phyloP scores from a whole-genome alignment of 2,329 filamentous ascomycete species.

The Claviceps sp. region DNA sequence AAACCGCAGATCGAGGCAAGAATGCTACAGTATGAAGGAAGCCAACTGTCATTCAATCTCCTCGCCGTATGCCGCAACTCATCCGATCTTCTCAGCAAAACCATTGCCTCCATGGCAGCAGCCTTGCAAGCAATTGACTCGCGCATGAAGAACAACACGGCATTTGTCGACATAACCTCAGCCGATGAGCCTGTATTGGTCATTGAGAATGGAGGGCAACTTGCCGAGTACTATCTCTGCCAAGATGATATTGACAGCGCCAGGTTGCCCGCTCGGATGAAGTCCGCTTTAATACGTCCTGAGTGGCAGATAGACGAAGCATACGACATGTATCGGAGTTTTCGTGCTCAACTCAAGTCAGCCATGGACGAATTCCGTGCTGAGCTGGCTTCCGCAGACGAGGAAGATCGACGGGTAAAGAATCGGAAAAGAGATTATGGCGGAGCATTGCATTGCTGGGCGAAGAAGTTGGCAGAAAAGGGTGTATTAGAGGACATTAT shows the following conservation, averaged over 20 bases:
- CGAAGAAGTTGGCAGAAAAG: slow-evolving; percentile 55
- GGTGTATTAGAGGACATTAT: slow-evolving; percentile 38
- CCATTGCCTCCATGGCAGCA: slow-evolving; percentile 30
- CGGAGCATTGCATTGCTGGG: slow-evolving; percentile 54
- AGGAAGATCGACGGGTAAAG: slow-evolving; percentile 38
- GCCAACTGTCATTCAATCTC: slow-evolving; percentile 61
- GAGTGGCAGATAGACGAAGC: slow-evolving; percentile 13
- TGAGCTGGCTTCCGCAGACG: slow-evolving; percentile 31
- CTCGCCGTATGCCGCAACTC: slow-evolving; percentile 62
- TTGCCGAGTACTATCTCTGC: slow-evolving; percentile 19
- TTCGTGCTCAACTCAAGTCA: slow-evolving; percentile 27
- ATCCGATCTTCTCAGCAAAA: slow-evolving; percentile 32
- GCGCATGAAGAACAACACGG: slow-evolving; percentile 12
- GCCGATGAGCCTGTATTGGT: slow-evolving; percentile 12
- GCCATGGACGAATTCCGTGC: slow-evolving; percentile 32
- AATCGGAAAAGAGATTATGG: slow-evolving; percentile 55
- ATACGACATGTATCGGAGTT: slow-evolving; percentile 22
- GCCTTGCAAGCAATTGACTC: slow-evolving; percentile 24
- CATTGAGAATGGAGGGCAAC: slow-evolving; percentile 10
- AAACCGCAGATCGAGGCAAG: slow-evolving; percentile 50
- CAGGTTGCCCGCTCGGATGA: slow-evolving; percentile 8
- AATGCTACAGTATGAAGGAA: slow-evolving; percentile 54
- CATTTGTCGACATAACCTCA: slow-evolving; percentile 12
- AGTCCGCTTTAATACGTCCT: slow-evolving; percentile 7
- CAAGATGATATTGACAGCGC: slow-evolving; percentile 13